phyloP scores from a whole-genome alignment of 2,329 filamentous ascomycete genomes.

The Pyrenochaeta sp. region DNA sequence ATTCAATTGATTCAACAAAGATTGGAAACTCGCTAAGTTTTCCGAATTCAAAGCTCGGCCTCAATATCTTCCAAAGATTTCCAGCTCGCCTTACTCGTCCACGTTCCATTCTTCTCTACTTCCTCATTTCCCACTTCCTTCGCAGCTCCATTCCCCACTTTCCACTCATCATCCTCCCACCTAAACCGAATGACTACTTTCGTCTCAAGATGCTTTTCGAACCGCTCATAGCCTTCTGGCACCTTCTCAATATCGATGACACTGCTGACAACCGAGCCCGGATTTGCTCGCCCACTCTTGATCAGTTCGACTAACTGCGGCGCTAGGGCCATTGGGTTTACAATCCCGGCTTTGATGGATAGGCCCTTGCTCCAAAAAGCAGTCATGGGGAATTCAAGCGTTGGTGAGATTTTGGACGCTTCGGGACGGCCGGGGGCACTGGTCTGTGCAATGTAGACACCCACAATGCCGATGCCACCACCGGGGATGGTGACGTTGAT shows the following conservation, averaged over 20 bases:
- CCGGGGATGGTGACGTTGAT: conserved; percentile 34
- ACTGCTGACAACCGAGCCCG: conserved; percentile 21
- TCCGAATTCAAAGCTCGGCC: neutral
- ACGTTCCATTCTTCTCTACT: neutral
- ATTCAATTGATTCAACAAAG: too few relatives aligned
- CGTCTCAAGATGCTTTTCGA: conserved; percentile 19
- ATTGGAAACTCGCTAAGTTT: too few relatives aligned
- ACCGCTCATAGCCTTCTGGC: conserved; percentile 26
- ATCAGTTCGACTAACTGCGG: conserved; percentile 20
- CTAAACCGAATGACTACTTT: conserved; percentile 27
- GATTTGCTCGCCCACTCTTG: conserved; percentile 17
- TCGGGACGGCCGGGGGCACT: neutral
- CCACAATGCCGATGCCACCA: conserved; percentile 41
- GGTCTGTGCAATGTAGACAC: conserved; percentile 20
- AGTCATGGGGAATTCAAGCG: conserved; percentile 9
- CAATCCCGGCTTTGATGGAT: conserved; percentile 12
- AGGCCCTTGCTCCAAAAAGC: conserved; percentile 7
- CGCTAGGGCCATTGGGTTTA: conserved; percentile 13
- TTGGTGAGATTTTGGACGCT: neutral
- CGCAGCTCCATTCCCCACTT: neutral
- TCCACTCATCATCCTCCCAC: conserved; percentile 2
- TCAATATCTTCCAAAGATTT: neutral
- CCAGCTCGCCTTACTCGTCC: neutral
- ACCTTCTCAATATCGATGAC: conserved; percentile 27
- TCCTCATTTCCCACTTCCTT: neutral